Conservation (phyloP, 2,329 filamentous ascomycete species). For the Hypomyces rosellus region DNA sequence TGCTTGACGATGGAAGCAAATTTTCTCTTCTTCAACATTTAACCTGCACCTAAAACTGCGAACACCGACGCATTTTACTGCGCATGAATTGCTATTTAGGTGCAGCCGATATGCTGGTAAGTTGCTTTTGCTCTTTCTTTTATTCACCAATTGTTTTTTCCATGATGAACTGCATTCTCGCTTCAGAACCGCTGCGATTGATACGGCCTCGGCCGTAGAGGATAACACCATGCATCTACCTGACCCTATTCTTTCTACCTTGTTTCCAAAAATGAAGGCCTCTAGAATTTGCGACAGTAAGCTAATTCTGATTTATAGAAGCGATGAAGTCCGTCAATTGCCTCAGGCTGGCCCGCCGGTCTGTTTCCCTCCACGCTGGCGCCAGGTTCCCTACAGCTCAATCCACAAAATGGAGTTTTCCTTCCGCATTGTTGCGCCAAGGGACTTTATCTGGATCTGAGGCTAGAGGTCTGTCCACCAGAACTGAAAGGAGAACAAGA, state of each 20-base stretch:
- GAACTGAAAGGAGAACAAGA: constrained; percentile 9
- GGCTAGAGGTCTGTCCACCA: constrained; percentile 17
- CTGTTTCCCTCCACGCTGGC: constrained; percentile 12
- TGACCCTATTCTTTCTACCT: constrained; percentile 23
- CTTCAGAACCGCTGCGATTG: constrained; percentile 48
- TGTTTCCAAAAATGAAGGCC: constrained; percentile 2
- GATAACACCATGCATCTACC: constrained; percentile 37
- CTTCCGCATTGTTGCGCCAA: background rate
- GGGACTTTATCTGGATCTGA: background rate
- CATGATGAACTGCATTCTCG: constrained; percentile 40
- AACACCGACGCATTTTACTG: constrained; percentile 5
- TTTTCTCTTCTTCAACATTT: background rate
- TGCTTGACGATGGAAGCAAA: background rate
- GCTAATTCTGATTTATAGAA: constrained; percentile 29
- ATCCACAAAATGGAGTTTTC: constrained; percentile 3
- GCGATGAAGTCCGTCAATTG: constrained; percentile 32
- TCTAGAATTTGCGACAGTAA: constrained; percentile 28
- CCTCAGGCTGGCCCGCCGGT: constrained; percentile 30
- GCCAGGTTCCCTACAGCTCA: constrained; percentile 1
- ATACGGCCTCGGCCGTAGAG: constrained; percentile 38
- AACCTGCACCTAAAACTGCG: background rate
- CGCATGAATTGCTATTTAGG: constrained; percentile 6
- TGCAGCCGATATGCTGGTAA: constrained; percentile 32
- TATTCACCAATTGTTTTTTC: constrained; percentile 6
- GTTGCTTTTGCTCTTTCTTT: constrained; percentile 15